Base-by-base conservation (phyloP, 225 moss, liverwort and hornwort genomes). In the Rhytidiadelphus loreus region DNA sequence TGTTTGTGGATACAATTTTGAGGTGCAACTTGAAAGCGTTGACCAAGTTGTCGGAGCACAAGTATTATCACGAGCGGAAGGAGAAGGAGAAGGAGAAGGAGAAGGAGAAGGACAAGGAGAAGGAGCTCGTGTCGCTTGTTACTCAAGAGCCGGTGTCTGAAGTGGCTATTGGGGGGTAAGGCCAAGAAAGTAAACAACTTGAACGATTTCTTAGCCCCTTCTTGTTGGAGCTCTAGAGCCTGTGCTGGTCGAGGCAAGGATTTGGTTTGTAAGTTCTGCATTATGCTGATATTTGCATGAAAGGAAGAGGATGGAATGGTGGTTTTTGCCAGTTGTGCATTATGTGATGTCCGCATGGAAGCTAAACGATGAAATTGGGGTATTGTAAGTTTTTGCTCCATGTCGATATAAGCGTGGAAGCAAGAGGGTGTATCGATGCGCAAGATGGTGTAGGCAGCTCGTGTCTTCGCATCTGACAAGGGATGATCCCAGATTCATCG, bases 1-100 rank as follows among this genome's bases (percentile, higher is more conserved):
- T 88, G 88, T 95, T 94, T 48, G 93, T 94, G 16, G 95, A 95
- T 80, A 95, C 95, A 0, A 65, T 95, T 1, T 86, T 93, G 39
- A 24, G 92, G 26, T 95, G 95, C 89, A 95, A 95, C 80, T 75
- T 95, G 58, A 93, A 89, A 84, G 91, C 70, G 28, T 85, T 95
- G 41, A 73, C 92, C 20, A 82, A 88, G 37, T 48, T 94, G 32
- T 89, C 93, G 11, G 88, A 91, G 88, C 92, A 91, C 81, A 81
- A 92, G 87, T 23, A 74, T 66, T 89, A 82, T 19, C 92, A 92
- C 66, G 88, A 90, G 52, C 46, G 22, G 22, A 83, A 66, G 86
- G 86, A 78, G 66, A 78, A 83, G 50, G 64, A 82, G 82, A 64
- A 78, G 44, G 53, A 77, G 77, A 53, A 66, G 55, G 80, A 61